phyloP scores from a whole-genome alignment of 169 alveolate genomes.

The Plasmodium gonderi region DNA sequence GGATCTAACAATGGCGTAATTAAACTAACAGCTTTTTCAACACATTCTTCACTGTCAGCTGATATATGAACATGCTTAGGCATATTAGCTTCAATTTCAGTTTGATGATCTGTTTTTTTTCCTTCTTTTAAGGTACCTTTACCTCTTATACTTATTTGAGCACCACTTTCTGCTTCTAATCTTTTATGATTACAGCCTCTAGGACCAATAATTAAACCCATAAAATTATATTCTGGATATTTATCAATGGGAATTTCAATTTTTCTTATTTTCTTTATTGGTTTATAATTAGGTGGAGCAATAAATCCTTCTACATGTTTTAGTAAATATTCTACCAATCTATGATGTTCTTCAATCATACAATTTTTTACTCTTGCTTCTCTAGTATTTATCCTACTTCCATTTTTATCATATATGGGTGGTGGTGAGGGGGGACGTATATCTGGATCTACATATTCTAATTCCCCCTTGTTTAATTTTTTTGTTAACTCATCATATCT shows the following conservation, averaged over 20 bases:
- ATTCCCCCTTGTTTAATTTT: slow-evolving; percentile 87
- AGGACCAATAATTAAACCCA: slow-evolving; percentile 96
- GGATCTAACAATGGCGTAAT: slow-evolving; percentile 91
- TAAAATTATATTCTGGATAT: slow-evolving; percentile 94
- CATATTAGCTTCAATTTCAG: slow-evolving; percentile 91
- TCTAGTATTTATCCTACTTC: slow-evolving; percentile 91
- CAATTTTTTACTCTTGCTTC: slow-evolving; percentile 90
- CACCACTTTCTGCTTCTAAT: slow-evolving; percentile 92
- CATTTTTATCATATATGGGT: slow-evolving; percentile 91
- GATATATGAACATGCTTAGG: slow-evolving; percentile 90
- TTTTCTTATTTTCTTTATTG: slow-evolving; percentile 88
- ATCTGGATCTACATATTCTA: slow-evolving; percentile 92
- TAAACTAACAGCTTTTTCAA: slow-evolving; percentile 87
- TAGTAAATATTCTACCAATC: slow-evolving; percentile 90
- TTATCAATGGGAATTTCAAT: slow-evolving; percentile 91
- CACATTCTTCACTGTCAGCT: slow-evolving; percentile 87
- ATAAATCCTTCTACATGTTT: slow-evolving; percentile 89
- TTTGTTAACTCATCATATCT: slow-evolving; percentile 90
- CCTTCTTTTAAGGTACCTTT: slow-evolving; percentile 93
- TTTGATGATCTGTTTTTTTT: slow-evolving; percentile 90
- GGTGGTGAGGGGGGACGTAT: slow-evolving; percentile 94
- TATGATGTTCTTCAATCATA: slow-evolving; percentile 90
- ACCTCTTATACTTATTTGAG: slow-evolving; percentile 91
- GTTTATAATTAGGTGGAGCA: slow-evolving; percentile 91
- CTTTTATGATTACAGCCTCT: slow-evolving; percentile 95